These are phyloP conservation scores for Mucor piriformis DNA, from an alignment of 371 early-diverging fungal genomes.

Conservation along the genomic window DNA sequence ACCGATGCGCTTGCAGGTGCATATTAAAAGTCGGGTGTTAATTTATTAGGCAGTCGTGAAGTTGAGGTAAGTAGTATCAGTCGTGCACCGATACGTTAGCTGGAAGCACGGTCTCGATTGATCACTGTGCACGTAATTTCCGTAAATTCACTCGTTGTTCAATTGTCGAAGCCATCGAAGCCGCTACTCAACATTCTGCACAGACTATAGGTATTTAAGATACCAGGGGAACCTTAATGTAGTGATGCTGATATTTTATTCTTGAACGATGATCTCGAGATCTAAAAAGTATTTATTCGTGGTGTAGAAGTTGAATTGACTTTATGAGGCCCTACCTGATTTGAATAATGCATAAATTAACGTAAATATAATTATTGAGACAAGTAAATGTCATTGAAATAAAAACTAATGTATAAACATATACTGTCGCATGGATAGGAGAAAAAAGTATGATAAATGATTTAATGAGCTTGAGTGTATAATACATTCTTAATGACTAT, in stretches of 20 bases:
- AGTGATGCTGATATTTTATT: slow-evolving; percentile 82
- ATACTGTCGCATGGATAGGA: too few species aligned
- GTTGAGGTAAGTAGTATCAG: slow-evolving; percentile 51
- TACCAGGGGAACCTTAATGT: slow-evolving; percentile 73
- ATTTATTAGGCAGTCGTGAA: slow-evolving; percentile 64
- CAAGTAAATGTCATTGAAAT: too few species aligned
- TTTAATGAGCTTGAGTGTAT: neutral
- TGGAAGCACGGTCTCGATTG: slow-evolving; percentile 71
- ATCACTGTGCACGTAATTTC: slow-evolving; percentile 77
- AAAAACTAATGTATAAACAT: too few species aligned
- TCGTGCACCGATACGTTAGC: slow-evolving; percentile 74
- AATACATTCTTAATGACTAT: neutral
- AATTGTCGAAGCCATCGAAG: slow-evolving; percentile 77
- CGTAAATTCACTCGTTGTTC: slow-evolving; percentile 72
- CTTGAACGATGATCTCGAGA: slow-evolving; percentile 63
- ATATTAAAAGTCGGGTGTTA: slow-evolving; percentile 66
- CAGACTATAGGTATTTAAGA: slow-evolving; percentile 67
- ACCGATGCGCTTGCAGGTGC: slow-evolving; percentile 80
- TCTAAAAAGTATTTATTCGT: slow-evolving; percentile 69
- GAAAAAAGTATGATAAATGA: neutral
- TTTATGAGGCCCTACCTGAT: too few species aligned
- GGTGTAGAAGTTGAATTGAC: slow-evolving; percentile 62
- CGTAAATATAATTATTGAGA: too few species aligned
- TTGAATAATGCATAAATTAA: too few species aligned
- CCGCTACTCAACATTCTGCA: slow-evolving; percentile 82